Base-by-base conservation (phyloP, 2,329 filamentous ascomycete species). In the Alternaria panax region DNA sequence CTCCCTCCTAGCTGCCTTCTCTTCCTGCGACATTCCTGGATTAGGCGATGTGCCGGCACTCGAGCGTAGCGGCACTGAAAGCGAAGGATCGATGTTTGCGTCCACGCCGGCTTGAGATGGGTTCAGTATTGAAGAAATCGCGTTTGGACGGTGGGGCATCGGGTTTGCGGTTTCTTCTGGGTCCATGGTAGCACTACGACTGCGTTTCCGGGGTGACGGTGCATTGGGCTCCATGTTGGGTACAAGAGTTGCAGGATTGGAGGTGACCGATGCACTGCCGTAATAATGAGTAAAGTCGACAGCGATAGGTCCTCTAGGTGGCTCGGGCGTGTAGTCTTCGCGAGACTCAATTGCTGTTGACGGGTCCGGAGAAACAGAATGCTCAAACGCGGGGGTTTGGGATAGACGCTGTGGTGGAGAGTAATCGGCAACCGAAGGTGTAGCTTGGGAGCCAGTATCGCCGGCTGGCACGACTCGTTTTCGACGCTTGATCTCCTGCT, bases 401-500 rank as follows among this genome's bases (percentile, higher is more conserved):
- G 68, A 73, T 28, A 66, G 59, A 45, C 69, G 71, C 40, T 63
- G 72, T 45, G 66, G 66, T 7, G 72, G 73, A 11, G 74, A 75
- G 57, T 74, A 75, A 54, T 66, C 65, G 28, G 72, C 64, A 12
- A 70, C 46, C n/a, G 72, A 75, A 18, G 66, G 63, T n/a, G 71
- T 51, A 12, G 69, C 63, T 57, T 74, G 72, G 8, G 73, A 72
- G 46, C 57, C 55, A 57, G 83, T 83, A 55, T 81, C 78, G 25
- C 87, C 82, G 18, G 91, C 92, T 18, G 94, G 93, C 42, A 98
- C 93, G 6, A 98, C 93, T 59, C 95, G 89, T 83, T 98, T 98
- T 61, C 95, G 86, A 63, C 95, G 88, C 80, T 99, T 98, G 77
- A 99, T 99, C 25, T 96, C 91, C 3, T 92, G 91, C 78, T 97